Base-by-base conservation (phyloP, 805 yeast species). In the Blastobotrys mokoenaii region DNA sequence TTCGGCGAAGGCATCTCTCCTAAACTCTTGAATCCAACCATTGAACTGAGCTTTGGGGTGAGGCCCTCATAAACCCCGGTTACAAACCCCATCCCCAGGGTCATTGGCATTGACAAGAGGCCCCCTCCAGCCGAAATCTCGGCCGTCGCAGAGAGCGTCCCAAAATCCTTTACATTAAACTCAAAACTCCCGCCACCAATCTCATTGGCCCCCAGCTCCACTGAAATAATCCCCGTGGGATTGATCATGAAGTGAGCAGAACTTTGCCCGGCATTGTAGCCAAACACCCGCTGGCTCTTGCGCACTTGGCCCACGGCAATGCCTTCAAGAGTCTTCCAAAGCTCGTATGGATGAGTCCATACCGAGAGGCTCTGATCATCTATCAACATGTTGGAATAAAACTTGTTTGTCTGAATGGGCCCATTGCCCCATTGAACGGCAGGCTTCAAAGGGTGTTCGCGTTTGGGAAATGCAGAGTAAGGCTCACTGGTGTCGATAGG, bases 311-410 rank as follows among this genome's bases (percentile, higher is more conserved):
- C 81, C 6, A 80, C 82, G 1, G 85, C 93, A 60, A 67, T 80
- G 1, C 82, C 90, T 48, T 73, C 62, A 51, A 20, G 14, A 4
- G 79, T 65, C 49, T 69, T 69, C 89, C 87, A 84, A 5, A 82
- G 61, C 31, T 83, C 76, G 56, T 83, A 84, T 1, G 95, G 95
- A 53, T 82, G 86, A 0, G 89, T 77, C 89, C 89, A 84, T 0
- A 77, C 72, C 0, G 88, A 83, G 43, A 74, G 67, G 2, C 76
- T 73, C 59, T 82, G 89, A 44, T 71, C 70, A 1, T 71, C 85
- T 34, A 84, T 67, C 10, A 84, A 60, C 61, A 84, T 64, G 61
- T 84, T 84, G 22, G 82, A 81, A 59, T 79, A 84, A 55, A 83
- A 84, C 55, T 83, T 83, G 61, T 84, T 84, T 6, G 94, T 84